Evolutionary conservation across 768 basidiomycete species (phyloP), one percentile per base, ranked within the genome.

Genomic region (Lanmaoa pseudosensibilis): DNA sequence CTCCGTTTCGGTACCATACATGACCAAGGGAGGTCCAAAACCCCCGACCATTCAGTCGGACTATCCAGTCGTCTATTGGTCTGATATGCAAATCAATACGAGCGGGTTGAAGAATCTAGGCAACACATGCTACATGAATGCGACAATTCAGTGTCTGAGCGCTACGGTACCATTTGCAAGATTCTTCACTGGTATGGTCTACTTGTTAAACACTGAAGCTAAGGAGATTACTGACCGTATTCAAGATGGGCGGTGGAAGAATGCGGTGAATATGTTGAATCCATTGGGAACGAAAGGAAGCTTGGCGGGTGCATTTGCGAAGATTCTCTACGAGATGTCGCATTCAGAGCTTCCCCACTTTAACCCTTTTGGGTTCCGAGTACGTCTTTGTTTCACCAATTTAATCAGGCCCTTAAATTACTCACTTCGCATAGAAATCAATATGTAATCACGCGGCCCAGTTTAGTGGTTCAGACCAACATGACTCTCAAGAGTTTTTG

Each of bases 41-140:
- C 82, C 84, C 2, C 90, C 90, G 18, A 81, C 83, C 25, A 88
- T 91, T 59, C 72, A 74, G 30, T 86, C 83, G n/a, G 85, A 88
- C 45, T 94, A 90, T 67, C 88, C 90, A 5, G 86, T 93, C 21
- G 78, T 78, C 6, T 95, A 90, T 70, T 98, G 94, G 94, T 73
- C 80, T 15, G 91, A 94, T 68, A 77, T 84, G 39, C 83, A 87
- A 58, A 85, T 94, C 52, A 88, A 87, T 23, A 85, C 85, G 19
- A 85, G 87, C 0, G 96, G 96, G 4, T 71, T 99, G 68, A 95
- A 95, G 82, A 99, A 99, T 69, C 68, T 98, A 57, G 88, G 90
- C 18, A 98, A 98, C 70, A 99, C 97, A 9, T 99, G 97, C 71
- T 99, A 98, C 69, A 98, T 98, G 94, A 98, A 98, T 70, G 92